Conservation (phyloP, 441 rosid species). For the Hura crepitans region DNA sequence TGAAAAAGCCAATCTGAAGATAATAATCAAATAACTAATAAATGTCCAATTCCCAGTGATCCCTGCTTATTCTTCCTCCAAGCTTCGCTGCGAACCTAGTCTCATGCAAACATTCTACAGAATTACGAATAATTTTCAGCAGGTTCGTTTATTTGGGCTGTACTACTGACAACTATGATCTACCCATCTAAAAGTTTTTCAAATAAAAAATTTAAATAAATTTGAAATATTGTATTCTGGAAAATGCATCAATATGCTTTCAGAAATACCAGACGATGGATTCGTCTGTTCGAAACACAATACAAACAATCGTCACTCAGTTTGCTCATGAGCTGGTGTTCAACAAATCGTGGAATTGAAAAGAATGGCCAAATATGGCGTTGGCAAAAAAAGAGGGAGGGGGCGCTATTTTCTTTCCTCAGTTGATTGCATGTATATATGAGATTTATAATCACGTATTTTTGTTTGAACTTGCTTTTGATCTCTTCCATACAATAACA, state of each 20-base stretch:
- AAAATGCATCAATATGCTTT: not conserved
- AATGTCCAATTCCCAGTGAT: too few species aligned
- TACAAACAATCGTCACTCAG: not conserved
- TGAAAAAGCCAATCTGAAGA: too few species aligned
- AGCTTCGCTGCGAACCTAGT: too few species aligned
- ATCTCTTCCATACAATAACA: conserved; percentile 96
- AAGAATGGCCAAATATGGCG: conserved; percentile 13
- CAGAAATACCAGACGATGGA: not conserved
- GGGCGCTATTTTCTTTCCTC: not conserved
- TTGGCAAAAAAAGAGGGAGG: not conserved
- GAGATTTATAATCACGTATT: not conserved
- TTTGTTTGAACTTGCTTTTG: conserved; percentile 45
- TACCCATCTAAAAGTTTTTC: too few species aligned
- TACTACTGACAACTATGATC: too few species aligned
- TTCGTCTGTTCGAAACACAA: conserved; percentile 4
- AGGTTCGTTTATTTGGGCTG: too few species aligned
- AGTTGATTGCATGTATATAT: not conserved
- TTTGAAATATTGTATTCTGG: too few species aligned
- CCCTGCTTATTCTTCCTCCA: too few species aligned
- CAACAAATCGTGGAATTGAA: not conserved
- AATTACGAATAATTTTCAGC: too few species aligned
- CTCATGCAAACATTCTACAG: too few species aligned
- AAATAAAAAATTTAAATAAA: too few species aligned
- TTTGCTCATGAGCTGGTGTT: not conserved
- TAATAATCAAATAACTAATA: too few species aligned